Evolutionary conservation across 257 asterid genomes (phyloP), one percentile per base, ranked within the genome.

Genomic region (Rhazya stricta): DNA sequence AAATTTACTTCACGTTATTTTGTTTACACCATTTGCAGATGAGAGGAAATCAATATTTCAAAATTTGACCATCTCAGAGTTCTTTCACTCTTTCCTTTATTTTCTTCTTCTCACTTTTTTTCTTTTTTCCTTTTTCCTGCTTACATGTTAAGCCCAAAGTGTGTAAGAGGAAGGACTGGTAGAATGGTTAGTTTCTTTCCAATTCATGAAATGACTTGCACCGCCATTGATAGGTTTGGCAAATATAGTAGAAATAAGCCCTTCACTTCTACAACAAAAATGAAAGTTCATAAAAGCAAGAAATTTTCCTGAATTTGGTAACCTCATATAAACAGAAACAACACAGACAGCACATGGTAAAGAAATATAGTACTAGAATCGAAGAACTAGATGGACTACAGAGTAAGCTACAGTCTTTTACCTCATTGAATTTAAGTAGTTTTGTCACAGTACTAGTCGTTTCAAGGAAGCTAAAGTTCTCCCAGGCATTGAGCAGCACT

Each of bases 401-500:
- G 48, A 82, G 29, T 53, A 74, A 53, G n/a, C 50, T 37, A 48
- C 54, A 77, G 37, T 76, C 76, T 62, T 74, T 58, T 86, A 92
- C 99, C 99, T 95, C 99, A 62, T 82, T 81, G 83, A 89, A 92
- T 82, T 86, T 95, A 75, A 95, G 79, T 71, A 92, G 87, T 85
- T 92, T 95, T 43, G 87, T 74, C 76, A 92, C 96, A 51, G 89
- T 91, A 36, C 58, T 79, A 78, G 94, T 85, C 19, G 99, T 95
- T 83, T 92, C 97, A 78, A 88, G 89, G 69, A 95, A 76, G 57
- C 99, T 92, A 95, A 81, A 92, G 81, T 86, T 92, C 97, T 73
- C 97, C 99, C 85, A 95, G 88, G 83, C 97, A 95, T 82, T 91
- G 96, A 23, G 96, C 87, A 84, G 91, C 99, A 82, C 98, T 98